Base-by-base conservation (phyloP, 2,329 filamentous ascomycete genomes). In the Lasiodiplodia citricola region DNA sequence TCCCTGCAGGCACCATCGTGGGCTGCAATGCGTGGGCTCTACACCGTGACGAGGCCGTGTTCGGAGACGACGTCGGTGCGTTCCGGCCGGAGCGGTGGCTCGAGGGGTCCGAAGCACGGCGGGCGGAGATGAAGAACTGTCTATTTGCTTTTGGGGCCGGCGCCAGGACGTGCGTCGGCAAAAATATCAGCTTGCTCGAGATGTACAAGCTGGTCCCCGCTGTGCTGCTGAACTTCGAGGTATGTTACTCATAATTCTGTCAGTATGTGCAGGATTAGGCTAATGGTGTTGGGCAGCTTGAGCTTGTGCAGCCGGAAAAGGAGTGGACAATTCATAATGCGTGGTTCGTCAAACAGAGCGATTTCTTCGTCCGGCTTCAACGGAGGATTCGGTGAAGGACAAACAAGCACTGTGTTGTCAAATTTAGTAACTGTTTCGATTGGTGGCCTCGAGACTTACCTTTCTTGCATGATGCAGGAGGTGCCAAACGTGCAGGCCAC, bases 101-200 rank as follows among this genome's bases (percentile, higher is more conserved):
- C 3, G 54, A 58, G 54, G 54, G 54, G 41, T 18, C 71, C 38
- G 82, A 81, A 79, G 63, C 55, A 31, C 50, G 37, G 11, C 47
- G 44, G 63, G 66, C 25, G 25, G 52, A 74, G 8, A 81, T 81
- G 79, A 70, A 70, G 23, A 71, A 58, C 75, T 73, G 0, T 35
- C 77, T 79, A 16, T 71, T 80, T 71, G 2, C 56, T 70, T 82
- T 79, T 70, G 79, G 79, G 25, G 76, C 76, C 5, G 79, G 81
- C 8, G 80, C 80, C 51, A 77, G 75, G 28, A 72, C 74, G 52
- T 82, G 79, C 58, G 75, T 76, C 21, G 80, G 80, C 0, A 75
- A 75, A 21, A 75, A 80, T 51, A 72, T 81, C 5, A 79, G 78
- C 10, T 74, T 76, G 54, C 70, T 81, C 41, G 76, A 82, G 71